Percentiles rank a stretch among this genome's conserved stretches.
phyloP scores from a whole-genome alignment of 495 filamentous ascomycete genomes.

The Thermothielavioides terrestris region DNA sequence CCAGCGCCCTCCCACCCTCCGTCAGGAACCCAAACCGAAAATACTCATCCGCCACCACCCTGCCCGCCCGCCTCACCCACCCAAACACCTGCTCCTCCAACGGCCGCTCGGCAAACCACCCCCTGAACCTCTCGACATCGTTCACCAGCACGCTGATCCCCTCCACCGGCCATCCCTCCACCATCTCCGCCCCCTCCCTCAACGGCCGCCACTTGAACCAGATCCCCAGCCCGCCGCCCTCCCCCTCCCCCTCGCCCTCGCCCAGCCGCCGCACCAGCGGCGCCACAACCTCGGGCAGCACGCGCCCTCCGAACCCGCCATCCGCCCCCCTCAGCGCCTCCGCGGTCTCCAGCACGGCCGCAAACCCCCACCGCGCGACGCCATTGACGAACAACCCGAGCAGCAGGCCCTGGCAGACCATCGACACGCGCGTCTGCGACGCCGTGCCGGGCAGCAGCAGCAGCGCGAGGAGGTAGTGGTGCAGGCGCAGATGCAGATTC shows the following conservation, averaged over 20 bases:
- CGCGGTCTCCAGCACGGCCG: slow-evolving; percentile 77
- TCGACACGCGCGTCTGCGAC: slow-evolving; percentile 66
- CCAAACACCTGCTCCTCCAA: slow-evolving; percentile 16
- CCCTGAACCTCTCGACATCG: slow-evolving; percentile 23
- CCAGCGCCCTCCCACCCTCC: slow-evolving; percentile 7
- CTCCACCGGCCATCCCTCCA: neutral
- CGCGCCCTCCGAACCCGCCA: slow-evolving; percentile 56
- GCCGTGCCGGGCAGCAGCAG: slow-evolving; percentile 74
- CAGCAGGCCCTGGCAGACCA: slow-evolving; percentile 78
- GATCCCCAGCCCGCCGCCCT: slow-evolving; percentile 23
- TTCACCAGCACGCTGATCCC: slow-evolving; percentile 25
- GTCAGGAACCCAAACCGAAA: slow-evolving; percentile 19
- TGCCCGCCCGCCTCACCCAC: slow-evolving; percentile 8
- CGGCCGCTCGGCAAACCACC: slow-evolving; percentile 14
- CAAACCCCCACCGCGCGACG: slow-evolving; percentile 88
- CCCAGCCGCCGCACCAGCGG: slow-evolving; percentile 31
- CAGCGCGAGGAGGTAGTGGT: slow-evolving; percentile 88
- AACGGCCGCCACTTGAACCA: slow-evolving; percentile 46
- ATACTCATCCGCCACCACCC: slow-evolving; percentile 15
- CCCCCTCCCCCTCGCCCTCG: neutral
- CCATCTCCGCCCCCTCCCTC: neutral
- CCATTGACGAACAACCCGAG: slow-evolving; percentile 90
- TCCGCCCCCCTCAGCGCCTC: slow-evolving; percentile 60
- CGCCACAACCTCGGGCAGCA: slow-evolving; percentile 55
- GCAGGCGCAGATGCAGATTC: slow-evolving; percentile 81